Evolutionary conservation across 768 basidiomycete genomes (phyloP), one percentile per base, ranked within the genome.

Genomic region (Agaricus blazei): DNA sequence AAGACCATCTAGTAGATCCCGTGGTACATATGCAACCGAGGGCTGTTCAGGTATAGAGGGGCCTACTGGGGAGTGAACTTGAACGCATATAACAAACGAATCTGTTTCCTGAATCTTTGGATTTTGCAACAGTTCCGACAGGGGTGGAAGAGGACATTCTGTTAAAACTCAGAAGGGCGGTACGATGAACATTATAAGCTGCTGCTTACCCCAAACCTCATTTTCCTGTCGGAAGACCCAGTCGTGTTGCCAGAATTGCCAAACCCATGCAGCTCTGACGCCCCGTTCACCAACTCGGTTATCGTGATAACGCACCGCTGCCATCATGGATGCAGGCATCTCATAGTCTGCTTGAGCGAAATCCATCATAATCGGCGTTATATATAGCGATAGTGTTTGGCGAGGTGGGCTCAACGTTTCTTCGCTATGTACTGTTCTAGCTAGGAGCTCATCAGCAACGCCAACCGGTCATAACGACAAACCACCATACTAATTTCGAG

Each of bases 81-180:
- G 88, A 3, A 91, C 75, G 63, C 83, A 86, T 36, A 92, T 79
- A 0, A 85, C 82, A 54, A 91, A 81, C 1, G 84, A 86, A 63
- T 92, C 84, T 0, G 80, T 79, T 48, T 80, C 79, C 26, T 65
- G 67, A 31, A 90, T 83, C 41, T 80, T 72, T 0, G 75, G 65
- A 58, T 85, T 83, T 55, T 84, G 77, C 6, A 90, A 69, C 5
- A 92, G 70, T 0, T 70, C 71, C 5, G 84, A 84, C 5, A 90
- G 65, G 0, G 80, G 62, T 0, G 89, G 90, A 37, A 91, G 68
- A 1, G 79, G 71, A 62, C 86, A 85, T 55, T 85, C 87, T 85
- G 60, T 26, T 6, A 51, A 42, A 44, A 41, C 28, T 14, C 23
- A 40, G 49, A 27, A 56, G 49, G 23, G 42, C 8, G 19, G 9